Evolutionary conservation across 345 rosid species (phyloP).

Genomic region (Mallotus nudiflorus): DNA sequence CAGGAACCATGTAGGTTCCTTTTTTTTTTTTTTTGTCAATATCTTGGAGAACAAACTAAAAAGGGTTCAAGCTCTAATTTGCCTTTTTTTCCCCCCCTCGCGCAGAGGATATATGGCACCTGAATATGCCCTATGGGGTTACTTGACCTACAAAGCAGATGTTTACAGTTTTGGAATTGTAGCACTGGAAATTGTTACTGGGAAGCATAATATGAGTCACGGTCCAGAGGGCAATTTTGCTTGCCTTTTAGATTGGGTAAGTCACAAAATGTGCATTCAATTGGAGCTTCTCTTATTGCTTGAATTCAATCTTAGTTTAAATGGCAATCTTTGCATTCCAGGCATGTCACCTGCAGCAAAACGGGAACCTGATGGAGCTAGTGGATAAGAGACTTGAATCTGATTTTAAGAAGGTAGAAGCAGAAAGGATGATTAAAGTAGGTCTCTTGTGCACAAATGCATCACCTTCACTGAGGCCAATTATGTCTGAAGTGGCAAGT

Average conservation of each 20-base stretch:
- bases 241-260: slow-evolving; percentile 35
- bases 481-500: slow-evolving; percentile 27
- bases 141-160: slow-evolving; percentile 30
- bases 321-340: background rate
- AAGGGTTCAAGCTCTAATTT: background rate
- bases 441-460: slow-evolving; percentile 26
- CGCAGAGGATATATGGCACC: slow-evolving; percentile 33
- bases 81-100: background rate
- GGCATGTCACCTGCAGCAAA: slow-evolving; percentile 26
- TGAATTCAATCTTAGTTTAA: no score
- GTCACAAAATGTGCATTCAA: background rate
- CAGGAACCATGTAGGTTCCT: slow-evolving; percentile 17
- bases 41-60: background rate
- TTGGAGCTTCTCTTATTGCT: background rate
- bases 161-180: slow-evolving; percentile 30
- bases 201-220: slow-evolving; percentile 18
- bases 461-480: slow-evolving; percentile 20
- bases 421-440: slow-evolving; percentile 15
- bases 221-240: slow-evolving; percentile 4
- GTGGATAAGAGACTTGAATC: slow-evolving; percentile 25
- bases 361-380: slow-evolving; percentile 13
- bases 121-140: slow-evolving; percentile 32
- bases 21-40: no score
- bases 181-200: slow-evolving; percentile 22
- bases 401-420: slow-evolving; percentile 19